Base-by-base conservation (phyloP, 306 rosid species). In the Nissolia schottii region DNA sequence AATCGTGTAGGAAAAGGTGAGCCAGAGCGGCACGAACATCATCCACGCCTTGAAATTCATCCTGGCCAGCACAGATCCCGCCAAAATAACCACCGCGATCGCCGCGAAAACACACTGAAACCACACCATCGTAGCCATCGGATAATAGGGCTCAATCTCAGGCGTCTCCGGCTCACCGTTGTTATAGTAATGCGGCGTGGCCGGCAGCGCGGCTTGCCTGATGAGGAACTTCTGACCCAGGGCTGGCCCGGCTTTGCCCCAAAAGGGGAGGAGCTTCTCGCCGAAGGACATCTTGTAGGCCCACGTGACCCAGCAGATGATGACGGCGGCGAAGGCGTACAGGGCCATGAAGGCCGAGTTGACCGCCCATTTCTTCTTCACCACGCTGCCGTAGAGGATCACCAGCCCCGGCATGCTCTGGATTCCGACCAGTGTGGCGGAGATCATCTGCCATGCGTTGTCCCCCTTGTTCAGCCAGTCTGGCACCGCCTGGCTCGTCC, bases 381-480 rank as follows among this genome's bases (percentile, higher is more conserved):
- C 92, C 0, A 87, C 72, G 81, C 90, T 81, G 2, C 92, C 90
- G 48, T 87, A 87, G 7, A 87, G 86, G 16, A 87, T 87, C 0
- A 87, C 88, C 0, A 87, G 71, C 1, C 92, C 92, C 1, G 92
- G 89, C 82, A 87, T 79, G 79, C 88, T 85, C 1, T 87, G 92
- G 0, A 87, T 80, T 2, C 92, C 89, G 0, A 87, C 89, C 0
- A 87, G 79, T 2, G 88, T 87, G 4, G 92, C 92, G 0, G 90
- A 12, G 1, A 79, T 9, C 93, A 88, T 79, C 60, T 88, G 90
- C 93, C 90, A 88, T 31, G 88, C 57, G 83, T 88, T 88, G 84
- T 88, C 90, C 6, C 90, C 93, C 64, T 88, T 88, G 87, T 88
- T 88, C 46, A 88, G 13, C 93, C 93, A 88, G 0, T 35, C 82